Base-by-base conservation (phyloP, 208 protist genomes). In the Crithidia sp. region DNA sequence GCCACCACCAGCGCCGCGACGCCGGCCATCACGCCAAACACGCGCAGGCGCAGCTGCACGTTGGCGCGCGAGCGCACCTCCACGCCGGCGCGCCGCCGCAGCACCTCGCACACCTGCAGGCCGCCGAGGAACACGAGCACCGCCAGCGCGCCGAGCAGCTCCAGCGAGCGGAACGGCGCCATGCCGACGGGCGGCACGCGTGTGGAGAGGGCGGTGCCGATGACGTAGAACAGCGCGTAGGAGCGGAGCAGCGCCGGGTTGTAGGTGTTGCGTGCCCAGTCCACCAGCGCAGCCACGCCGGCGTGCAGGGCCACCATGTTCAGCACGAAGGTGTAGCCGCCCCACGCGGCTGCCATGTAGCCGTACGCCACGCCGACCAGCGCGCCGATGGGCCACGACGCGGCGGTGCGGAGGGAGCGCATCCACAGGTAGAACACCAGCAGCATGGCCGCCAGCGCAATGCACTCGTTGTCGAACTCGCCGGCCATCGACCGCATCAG, bases 401-500 rank as follows among this genome's bases (percentile, higher is more conserved):
- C 7, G n/a, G 53, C 28, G 43, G 53, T 71, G 65, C 88, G 89
- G 41, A 94, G 73, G 41, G 89, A 79, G 43, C 84, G 74, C 13
- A 97, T 71, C 93, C 94, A 99, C 43, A 93, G 65, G 77, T 94
- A 98, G 78, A 98, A 99, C n/a, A 92, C 97, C 37, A 95, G 77
- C 6, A 99, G 79, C 66, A 99, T 83, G 9, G 98, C 98, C 60
- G 98, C 98, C 68, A 99, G 96, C n/a, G 99, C 98, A 76, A 99
- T 92, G 63, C 89, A 96, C 86, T 99, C 99, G 81, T 99, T 99
- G 93, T 99, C 99, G 80, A 97, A 99, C 54, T 96, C 98, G 9
- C 99, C 99, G 39, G 98, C 98, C 49, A 99, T 98, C 19, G 98
- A 99, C 65, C 99, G 92, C 67, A 98, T 98, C 60, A 99, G 97